Base-by-base conservation (phyloP, 345 rosid species). In the Citrus hindsii region DNA sequence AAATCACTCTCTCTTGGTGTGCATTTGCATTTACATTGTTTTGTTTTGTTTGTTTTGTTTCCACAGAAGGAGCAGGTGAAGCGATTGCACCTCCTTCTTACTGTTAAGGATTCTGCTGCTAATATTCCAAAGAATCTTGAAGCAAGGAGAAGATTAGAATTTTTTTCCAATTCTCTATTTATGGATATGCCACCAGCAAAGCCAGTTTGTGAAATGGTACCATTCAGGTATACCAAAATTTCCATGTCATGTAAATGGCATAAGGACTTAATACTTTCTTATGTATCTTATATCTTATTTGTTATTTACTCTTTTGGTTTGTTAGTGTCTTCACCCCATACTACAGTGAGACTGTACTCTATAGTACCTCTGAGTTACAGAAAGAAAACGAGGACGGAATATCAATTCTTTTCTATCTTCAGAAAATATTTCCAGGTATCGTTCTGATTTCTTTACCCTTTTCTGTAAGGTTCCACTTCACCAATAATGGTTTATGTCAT, bases 321-420 rank as follows among this genome's bases (percentile, higher is more conserved):
- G 28, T 63, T 79, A 96, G 99, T 80, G 97, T 96, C 76, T 96
- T 96, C 88, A 96, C 99, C 40, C 99, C 99, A 16, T 96, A 96
- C 91, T 96, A 96, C 90, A 96, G 98, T 59, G 99, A 96, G 91
- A 96, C 99, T 71, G 99, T 96, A 71, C 87, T 96, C 69, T 96
- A 96, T 88, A 94, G 99, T 82, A 86, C 89, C 82, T 87, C 94
- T 61, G 99, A 96, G 6, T 83, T 96, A 83, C 95, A 90, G 77
- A 87, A 85, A 22, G 98, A 96, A 88, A 96, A 96, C 84, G 99
- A 96, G 88, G 99, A 96, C 87, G 99, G 99, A 67, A 92, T 96
- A 88, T 96, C 99, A 55, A 90, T 76, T 78, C 95, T 96, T 80
- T 96, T 96, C 89, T 96, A 96, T 85, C 98, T 96, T 83, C 99